Base-by-base conservation (phyloP, 2,329 filamentous ascomycete genomes). In the Colletotrichum brevisporum region DNA sequence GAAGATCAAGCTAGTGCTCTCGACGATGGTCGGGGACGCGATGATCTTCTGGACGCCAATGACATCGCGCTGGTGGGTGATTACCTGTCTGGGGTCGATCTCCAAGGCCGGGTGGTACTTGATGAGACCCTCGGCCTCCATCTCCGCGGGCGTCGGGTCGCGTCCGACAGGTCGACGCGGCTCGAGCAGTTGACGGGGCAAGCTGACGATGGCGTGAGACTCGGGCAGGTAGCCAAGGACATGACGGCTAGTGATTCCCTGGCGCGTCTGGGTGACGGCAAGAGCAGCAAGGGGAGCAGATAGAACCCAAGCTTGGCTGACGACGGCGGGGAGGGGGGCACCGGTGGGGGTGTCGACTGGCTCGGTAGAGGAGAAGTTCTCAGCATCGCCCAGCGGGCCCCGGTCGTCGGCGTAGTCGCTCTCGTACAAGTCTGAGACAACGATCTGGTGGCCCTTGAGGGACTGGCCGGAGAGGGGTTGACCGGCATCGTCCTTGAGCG, bases 1-100 rank as follows among this genome's bases (percentile, higher is more conserved):
- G 75, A 98, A 92, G 13, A 99, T 88, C 63, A 98, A 80, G 75
- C 92, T 95, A 1, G 96, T 98, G 81, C 95, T 98, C 83, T 99
- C 96, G 36, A 99, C 87, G 5, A 94, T 80, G 1, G 94, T 93
- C 0, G 95, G 93, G 18, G 88, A 88, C 0, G 94, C 90, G 36
- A 95, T 87, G 21, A 98, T 89, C 53, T 89, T 84, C 69, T 88
- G 84, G 50, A 97, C 87, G 6, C 94, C 94, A 2, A 95, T 69
- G 1, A 98, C 88, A 71, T 97, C 93, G 21, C 94, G 90, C 73
- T 91, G 86, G 80, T 99, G 96, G 36, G 92, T 94, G 54, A 98
- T 81, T 64, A 93, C 87, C 82, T 90, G 91, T 73, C 92, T 92
- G 0, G 94, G 92, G 74, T 98, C 94, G 69, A 98, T 91, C 64